Evolutionary conservation across 441 rosid genomes (phyloP), one percentile per base, ranked within the genome.

Genomic region (Euphorbia celastroides): DNA sequence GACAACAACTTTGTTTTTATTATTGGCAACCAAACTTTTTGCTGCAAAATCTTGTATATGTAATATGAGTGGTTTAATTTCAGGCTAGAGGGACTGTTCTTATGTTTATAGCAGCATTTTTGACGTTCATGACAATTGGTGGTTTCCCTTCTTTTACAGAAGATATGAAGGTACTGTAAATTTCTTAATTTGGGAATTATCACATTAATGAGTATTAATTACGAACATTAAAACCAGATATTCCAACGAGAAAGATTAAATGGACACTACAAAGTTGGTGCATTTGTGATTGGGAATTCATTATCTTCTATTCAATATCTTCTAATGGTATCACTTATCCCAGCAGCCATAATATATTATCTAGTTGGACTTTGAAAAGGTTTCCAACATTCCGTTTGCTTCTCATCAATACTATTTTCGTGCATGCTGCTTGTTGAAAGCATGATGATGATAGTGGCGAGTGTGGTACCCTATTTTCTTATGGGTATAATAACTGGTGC

Each of bases 101-200:
- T 14, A 69, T 75, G 79, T 86, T 86, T 17, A 68, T 86, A 11
- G 73, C 83, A 9, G 62, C 86, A 23, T 86, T 82, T 74, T 75
- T 86, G 38, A 82, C 92, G 1, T 82, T 86, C 77, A 86, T 84
- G 92, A 67, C 87, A 4, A 84, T 84, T 16, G 89, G 92, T 2
- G 89, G 89, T 27, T 86, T 84, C 66, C 92, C 86, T 64, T 86
- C 89, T 36, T 86, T 86, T 36, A 84, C 82, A 1, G 91, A 86
- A 60, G 91, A 86, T 48, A 79, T 86, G 87, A 86, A 86, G 87
- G 86, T 79, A 41, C 41, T 7, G 13, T 38, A 5, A 14, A 7
- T 38, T 10, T 34, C 12, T 38, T 38, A 38, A 38, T 38, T 38
- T 7, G 1, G 9, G 8, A 38, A 38, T 2, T 38, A 14, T 38